Evolutionary conservation across 106 monocot species (phyloP), one percentile per base, ranked within the genome.

Genomic region (Cymbidium sinense): DNA sequence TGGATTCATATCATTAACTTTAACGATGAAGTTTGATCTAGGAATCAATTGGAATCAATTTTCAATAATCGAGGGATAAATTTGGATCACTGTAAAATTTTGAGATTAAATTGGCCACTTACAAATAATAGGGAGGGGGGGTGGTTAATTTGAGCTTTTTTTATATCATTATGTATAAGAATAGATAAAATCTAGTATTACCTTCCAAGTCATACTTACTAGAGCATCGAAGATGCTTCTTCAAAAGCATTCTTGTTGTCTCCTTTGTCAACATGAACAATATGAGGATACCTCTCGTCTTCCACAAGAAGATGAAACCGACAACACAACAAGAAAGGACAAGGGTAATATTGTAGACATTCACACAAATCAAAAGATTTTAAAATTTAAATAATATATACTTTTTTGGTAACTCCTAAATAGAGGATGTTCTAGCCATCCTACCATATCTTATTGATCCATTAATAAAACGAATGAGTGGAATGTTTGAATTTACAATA

Each of bases 341-440:
- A 27, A 37, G 34, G 33, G 50, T 6, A 58, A 28, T 43, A 73
- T 2, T 15, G 21, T 70, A 19, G 34, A 82, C 1, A 75, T 55
- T 62, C 35, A 33, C 35, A 25, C 11, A 27, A 58, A 55, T 34
- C 21, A 54, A 28, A 25, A 41, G 70, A 8, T 18, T 37, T 62
- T 74, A n/a, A n/a, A n/a, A n/a, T n/a, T n/a, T n/a, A 34, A 80
- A 15, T 1, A 12, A 74, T 74, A 29, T 75, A 75, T 89, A 91
- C 91, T 77, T 83, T n/a, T n/a, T 87, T 50, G 92, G 87, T 76
- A 92, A 82, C 75, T 92, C 92, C 84, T 87, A 81, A 77, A 92
- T 87, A 50, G 92, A 92, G 35, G 92, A 89, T 78, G 92, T 92
- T 78, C 92, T n/a, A n/a, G 79, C 92, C 92, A 92, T 41, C 92